These are phyloP conservation scores for Plantago major DNA, from an alignment of 257 asterid genomes.

Conservation along the genomic window DNA sequence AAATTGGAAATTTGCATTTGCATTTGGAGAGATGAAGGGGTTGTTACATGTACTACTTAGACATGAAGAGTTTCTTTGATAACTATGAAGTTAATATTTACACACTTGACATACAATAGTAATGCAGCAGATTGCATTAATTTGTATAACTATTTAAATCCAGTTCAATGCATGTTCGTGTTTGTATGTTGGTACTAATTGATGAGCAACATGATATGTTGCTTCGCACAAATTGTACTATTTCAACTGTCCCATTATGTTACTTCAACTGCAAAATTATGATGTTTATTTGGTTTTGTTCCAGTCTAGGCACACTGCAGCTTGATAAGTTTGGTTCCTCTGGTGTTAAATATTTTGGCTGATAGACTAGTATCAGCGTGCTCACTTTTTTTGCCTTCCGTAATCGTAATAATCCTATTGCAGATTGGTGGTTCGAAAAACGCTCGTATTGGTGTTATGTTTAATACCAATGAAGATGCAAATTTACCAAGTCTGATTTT, in stretches of 20 bases:
- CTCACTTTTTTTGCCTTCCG: not conserved
- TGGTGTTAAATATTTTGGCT: not conserved
- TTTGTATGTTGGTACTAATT: no score
- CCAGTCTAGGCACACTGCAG: slow-evolving; percentile 6
- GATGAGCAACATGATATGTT: no score
- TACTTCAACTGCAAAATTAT: not conserved
- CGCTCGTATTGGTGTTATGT: slow-evolving; percentile 81
- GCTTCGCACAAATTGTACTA: no score
- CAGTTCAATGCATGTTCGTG: no score
- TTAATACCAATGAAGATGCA: slow-evolving; percentile 45
- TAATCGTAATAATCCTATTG: slow-evolving; percentile 27
- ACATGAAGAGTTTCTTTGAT: not conserved
- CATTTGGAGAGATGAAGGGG: not conserved
- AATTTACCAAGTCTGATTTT: slow-evolving; percentile 53
- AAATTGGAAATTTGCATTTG: slow-evolving; percentile 8
- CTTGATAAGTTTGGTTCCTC: slow-evolving; percentile 12
- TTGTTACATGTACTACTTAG: not conserved
- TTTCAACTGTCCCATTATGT: no score
- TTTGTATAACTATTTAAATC: no score
- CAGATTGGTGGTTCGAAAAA: slow-evolving; percentile 74
- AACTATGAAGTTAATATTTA: no score
- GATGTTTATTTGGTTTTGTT: slow-evolving; percentile 20
- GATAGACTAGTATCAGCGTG: not conserved
- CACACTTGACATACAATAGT: no score
- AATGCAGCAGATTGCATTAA: no score